A percentile compares a stretch with the other conserved stretches of the same genome.
These are phyloP conservation scores for Conringia planisiliqua DNA, from an alignment of 345 rosid genomes.

Conservation along the genomic window DNA sequence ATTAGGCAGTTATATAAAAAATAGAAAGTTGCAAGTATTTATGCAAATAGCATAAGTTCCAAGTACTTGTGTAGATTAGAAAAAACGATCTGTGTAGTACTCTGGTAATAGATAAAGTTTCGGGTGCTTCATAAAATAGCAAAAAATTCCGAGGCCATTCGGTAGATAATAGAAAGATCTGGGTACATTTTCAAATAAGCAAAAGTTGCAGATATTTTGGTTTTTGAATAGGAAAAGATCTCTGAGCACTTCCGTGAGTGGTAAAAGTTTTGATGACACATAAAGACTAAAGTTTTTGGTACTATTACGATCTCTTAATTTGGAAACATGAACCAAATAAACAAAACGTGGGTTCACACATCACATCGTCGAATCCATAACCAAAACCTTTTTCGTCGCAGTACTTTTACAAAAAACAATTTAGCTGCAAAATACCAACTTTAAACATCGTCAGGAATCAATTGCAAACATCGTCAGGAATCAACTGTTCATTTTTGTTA, in stretches of 20 bases:
- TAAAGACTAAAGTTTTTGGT: not conserved
- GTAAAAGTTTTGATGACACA: not conserved
- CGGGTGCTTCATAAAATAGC: too few relatives aligned
- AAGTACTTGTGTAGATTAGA: not conserved
- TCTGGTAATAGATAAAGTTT: too few relatives aligned
- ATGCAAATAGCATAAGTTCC: not conserved
- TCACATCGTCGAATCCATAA: not conserved
- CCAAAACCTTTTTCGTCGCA: not conserved
- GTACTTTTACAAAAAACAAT: not conserved
- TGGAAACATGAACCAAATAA: not conserved
- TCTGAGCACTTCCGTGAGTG: not conserved
- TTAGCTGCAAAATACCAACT: not conserved
- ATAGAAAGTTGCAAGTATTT: not conserved
- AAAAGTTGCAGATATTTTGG: too few relatives aligned
- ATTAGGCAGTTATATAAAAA: not conserved
- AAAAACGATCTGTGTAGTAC: not conserved
- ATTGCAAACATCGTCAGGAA: too few relatives aligned
- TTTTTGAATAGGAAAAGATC: not conserved
- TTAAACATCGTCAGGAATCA: not conserved
- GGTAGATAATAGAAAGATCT: too few relatives aligned
- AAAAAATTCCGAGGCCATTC: too few relatives aligned
- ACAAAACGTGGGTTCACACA: not conserved
- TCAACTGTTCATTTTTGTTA: too few relatives aligned
- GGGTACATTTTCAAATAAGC: too few relatives aligned
- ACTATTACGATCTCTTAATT: not conserved